Base-by-base conservation (phyloP, 768 basidiomycete species). In the Panus rudis region DNA sequence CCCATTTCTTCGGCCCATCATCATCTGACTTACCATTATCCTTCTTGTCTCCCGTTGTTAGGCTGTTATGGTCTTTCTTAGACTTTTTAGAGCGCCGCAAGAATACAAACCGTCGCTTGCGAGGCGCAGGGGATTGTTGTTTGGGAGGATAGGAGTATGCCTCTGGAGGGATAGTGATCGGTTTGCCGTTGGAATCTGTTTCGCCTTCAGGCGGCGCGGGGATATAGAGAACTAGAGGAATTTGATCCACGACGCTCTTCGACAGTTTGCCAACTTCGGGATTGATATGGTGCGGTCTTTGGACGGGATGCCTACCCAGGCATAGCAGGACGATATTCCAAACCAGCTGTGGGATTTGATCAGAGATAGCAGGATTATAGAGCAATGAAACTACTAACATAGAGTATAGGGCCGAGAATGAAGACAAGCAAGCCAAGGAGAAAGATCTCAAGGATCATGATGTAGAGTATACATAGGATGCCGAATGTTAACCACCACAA, bases 401-500 rank as follows among this genome's bases (percentile, higher is more conserved):
- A 84, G 47, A 89, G 61, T 41, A 91, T 75, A 0, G 88, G 88
- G 1, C 84, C 81, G 45, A 92, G 61, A 42, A 91, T 71, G 58
- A 92, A 84, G 24, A 92, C 79, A 10, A 88, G 66, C 47, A 90
- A 67, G 20, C 81, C 85, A 13, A 92, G 73, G 4, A 90, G 51
- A 43, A 90, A 59, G 38, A 91, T 79, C 60, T 91, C 79, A 31
- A 78, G 61, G 23, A 80, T 61, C 70, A 84, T 79, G 42, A 90
- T 53, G 56, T 91, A 92, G 68, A 85, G 79, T 31, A 85, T 76
- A 62, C 83, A 80, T 12, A 91, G 65, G 52, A 91, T 81, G 26
- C 77, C 81, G 58, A 92, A 89, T 17, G 76, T 78, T 35, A 90
- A 75, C 85, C 86, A 92, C 88, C 88, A 92, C 25, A 91, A 64